phyloP scores from a whole-genome alignment of 305 asterid species.

The Salvia sclarea region DNA sequence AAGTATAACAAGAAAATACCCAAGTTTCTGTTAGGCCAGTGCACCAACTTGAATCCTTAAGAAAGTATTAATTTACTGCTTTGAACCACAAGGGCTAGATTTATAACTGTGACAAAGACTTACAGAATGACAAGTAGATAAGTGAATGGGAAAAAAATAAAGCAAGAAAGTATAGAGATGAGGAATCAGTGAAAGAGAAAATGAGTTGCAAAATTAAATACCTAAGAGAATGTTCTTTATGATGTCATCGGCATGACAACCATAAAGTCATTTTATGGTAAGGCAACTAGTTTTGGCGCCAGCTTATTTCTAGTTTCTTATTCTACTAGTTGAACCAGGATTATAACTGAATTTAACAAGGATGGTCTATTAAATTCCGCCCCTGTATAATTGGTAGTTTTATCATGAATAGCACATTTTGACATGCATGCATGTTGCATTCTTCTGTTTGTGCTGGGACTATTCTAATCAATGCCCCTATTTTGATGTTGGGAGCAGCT shows the following conservation, averaged over 20 bases:
- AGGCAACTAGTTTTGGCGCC: neutral
- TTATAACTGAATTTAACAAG: neutral
- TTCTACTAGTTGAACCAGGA: neutral
- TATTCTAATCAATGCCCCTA: conserved; percentile 18
- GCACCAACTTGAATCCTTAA: conserved; percentile 21
- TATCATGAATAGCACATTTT: conserved; percentile 17
- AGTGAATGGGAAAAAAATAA: conserved; percentile 12
- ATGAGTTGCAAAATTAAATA: neutral
- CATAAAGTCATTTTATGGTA: conserved; percentile 5
- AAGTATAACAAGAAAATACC: conserved; percentile 8
- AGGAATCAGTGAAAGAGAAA: neutral
- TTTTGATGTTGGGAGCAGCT: conserved; percentile 47
- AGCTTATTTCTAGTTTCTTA: neutral
- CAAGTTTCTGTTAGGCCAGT: conserved; percentile 16
- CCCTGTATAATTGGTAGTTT: neutral
- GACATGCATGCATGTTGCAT: conserved; percentile 6
- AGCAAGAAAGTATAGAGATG: conserved; percentile 10
- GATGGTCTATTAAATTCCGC: neutral
- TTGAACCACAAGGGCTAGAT: neutral
- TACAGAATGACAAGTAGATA: neutral
- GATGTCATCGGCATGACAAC: neutral
- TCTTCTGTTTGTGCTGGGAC: neutral
- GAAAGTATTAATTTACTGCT: neutral
- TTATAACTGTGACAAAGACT: conserved; percentile 5
- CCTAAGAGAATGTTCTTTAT: neutral